Evolutionary conservation across 148 eudicot species (phyloP), one percentile per base, ranked within the genome.

Genomic region (Oxyria digyna): DNA sequence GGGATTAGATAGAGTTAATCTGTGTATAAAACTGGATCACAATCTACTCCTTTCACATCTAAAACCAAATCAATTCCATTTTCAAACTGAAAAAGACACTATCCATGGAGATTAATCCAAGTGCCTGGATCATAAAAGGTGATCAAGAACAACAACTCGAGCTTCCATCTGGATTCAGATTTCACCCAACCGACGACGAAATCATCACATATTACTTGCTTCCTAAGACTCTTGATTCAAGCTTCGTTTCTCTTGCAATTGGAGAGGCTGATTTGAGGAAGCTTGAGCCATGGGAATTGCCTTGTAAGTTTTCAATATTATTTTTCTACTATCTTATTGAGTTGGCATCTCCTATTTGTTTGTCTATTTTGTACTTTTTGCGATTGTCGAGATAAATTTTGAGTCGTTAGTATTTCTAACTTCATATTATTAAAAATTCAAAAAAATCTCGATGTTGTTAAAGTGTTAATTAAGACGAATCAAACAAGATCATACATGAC

Each of bases 211-310:
- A 81, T 57, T 93, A 93, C 71, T 89, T 93, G 6, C 81, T 93
- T 1, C 86, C 76, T 77, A 93, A 93, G 64, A 91, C 90, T 15
- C 79, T 89, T 27, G 94, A 89, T 75, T 27, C 73, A 62, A 75
- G 64, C 50, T 93, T 93, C 79, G 63, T 74, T 55, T 85, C 83
- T 41, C 72, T 89, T 4, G 98, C 96, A 69, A 89, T 89, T 71
- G 87, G 96, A 26, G 95, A 93, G 49, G 96, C 89, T 66, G 98
- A 92, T 45, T 94, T 92, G 80, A 89, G 87, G 86, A 89, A 86
- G 71, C 86, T 81, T 37, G 98, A 92, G 77, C 98, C 98, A 27
- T 92, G 98, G 98, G 89, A 92, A 32, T 93, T 92, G 14, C 97
- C 97, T 74, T 85, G 98, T 92, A 76, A 50, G 52, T 31, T 10